Conservation (phyloP, 1,284 basidiomycete species). For the Mycena sp. region DNA sequence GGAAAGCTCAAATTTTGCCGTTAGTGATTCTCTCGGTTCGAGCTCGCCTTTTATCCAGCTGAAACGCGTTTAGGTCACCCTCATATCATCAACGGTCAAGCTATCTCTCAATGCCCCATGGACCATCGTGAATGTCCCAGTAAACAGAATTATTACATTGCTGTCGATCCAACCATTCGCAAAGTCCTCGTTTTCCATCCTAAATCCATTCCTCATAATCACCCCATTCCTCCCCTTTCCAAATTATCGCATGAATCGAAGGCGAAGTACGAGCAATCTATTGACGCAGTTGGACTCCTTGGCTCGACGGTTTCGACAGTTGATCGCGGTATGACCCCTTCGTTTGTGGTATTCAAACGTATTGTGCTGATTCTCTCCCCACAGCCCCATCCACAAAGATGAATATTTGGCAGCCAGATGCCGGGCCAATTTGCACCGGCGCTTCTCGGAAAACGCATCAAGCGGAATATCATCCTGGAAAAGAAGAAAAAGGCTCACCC, state of each 20-base stretch:
- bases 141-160: conserved; percentile 16
- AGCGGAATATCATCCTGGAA: conserved; percentile 13
- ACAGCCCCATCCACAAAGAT: conserved; percentile 7
- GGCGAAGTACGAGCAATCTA: too few relatives aligned
- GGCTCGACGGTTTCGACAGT: conserved; percentile 12
- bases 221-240: too few relatives aligned
- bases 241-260: too few relatives aligned
- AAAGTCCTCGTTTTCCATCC: conserved; percentile 14
- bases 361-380: too few relatives aligned
- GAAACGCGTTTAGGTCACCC: background rate
- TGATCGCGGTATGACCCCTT: conserved; percentile 3
- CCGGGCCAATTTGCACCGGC: conserved; percentile 5
- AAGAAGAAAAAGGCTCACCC: conserved; percentile 8
- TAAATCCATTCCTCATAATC: too few relatives aligned
- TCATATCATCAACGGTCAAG: conserved; percentile 8
- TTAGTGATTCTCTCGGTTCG: background rate
- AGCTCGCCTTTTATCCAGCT: background rate
- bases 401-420: conserved; percentile 1
- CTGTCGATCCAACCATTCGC: conserved; percentile 6
- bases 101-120: background rate
- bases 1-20: background rate
- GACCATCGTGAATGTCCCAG: conserved; percentile 1
- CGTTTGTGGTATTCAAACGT: too few relatives aligned
- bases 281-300: background rate
- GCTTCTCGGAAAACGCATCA: conserved; percentile 7